Evolutionary conservation across 768 basidiomycete species (phyloP).

Genomic region (Naganishia vaughanmartiniae): DNA sequence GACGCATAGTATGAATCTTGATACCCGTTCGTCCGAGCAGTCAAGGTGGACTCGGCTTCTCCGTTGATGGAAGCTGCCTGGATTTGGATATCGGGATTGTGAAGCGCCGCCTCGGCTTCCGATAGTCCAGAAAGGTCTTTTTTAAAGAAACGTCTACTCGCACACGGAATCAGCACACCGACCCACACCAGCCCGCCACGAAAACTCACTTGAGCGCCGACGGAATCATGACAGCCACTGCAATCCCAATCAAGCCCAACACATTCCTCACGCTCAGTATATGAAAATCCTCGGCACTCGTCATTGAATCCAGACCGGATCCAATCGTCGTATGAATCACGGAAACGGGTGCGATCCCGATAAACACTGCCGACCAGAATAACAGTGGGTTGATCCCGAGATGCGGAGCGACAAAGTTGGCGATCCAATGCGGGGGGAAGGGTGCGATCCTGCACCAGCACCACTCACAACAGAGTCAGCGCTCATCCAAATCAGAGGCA

Average conservation of each 20-base stretch:
- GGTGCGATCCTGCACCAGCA: conserved; percentile 73
- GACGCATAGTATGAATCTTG: conserved; percentile 4
- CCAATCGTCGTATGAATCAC: conserved; percentile 96
- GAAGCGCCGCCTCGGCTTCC: conserved; percentile 29
- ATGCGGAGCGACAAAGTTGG: conserved; percentile 88
- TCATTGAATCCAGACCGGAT: conserved; percentile 88
- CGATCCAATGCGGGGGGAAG: conserved; percentile 86
- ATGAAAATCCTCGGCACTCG: conserved; percentile 86
- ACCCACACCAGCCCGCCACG: neutral
- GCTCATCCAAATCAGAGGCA: neutral
- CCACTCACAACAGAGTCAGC: neutral
- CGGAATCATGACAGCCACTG: conserved; percentile 87
- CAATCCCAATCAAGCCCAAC: conserved; percentile 75
- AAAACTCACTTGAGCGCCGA: conserved; percentile 78
- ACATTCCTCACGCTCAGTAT: conserved; percentile 90
- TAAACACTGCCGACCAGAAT: conserved; percentile 86
- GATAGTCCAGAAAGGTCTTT: conserved; percentile 30
- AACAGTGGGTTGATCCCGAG: conserved; percentile 78
- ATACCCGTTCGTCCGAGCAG: neutral
- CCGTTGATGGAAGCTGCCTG: conserved; percentile 18
- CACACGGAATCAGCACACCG: neutral
- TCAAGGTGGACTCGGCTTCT: neutral
- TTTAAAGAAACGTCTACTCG: conserved; percentile 31
- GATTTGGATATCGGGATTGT: conserved; percentile 23
- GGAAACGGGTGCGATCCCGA: conserved; percentile 80